Evolutionary conservation across 2,329 filamentous ascomycete species (phyloP).

Genomic region (Claviceps sp.): DNA sequence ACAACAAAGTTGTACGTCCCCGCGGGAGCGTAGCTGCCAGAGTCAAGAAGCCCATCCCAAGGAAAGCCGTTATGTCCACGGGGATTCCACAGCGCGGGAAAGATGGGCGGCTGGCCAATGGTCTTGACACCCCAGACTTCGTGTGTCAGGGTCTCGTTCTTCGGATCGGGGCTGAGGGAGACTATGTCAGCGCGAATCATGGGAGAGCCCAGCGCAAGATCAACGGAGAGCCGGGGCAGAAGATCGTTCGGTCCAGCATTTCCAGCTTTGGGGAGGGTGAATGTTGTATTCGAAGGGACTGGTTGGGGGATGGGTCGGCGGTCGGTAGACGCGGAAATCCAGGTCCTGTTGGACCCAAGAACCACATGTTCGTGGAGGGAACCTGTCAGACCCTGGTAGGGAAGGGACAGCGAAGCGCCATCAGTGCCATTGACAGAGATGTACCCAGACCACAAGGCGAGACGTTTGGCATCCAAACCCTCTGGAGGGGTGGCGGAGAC

Average conservation of each 20-base stretch:
- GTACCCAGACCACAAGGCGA: conserved; percentile 8
- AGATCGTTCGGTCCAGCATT: conserved; percentile 17
- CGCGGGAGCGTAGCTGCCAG: conserved; percentile 32
- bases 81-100: conserved; percentile 25
- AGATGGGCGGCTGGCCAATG: conserved; percentile 28
- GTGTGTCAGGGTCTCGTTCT: conserved; percentile 12
- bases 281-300: conserved; percentile 23
- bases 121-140: conserved; percentile 25
- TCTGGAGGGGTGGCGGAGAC: conserved; percentile 4
- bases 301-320: conserved; percentile 7
- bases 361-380: conserved; percentile 19
- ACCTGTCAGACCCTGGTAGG: conserved; percentile 27
- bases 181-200: conserved; percentile 32
- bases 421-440: conserved; percentile 22
- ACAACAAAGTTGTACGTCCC: conserved; percentile 37
- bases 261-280: conserved; percentile 28
- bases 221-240: conserved; percentile 27
- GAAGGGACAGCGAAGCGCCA: conserved; percentile 22
- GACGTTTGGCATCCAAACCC: conserved; percentile 4
- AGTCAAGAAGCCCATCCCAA: conserved; percentile 34
- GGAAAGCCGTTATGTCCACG: conserved; percentile 7
- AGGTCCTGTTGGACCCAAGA: conserved; percentile 12
- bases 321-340: conserved; percentile 22
- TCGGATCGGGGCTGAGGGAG: conserved; percentile 15
- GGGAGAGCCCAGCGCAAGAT: conserved; percentile 31